Base-by-base conservation (phyloP, 495 filamentous ascomycete genomes). In the Cercophora scortea region DNA sequence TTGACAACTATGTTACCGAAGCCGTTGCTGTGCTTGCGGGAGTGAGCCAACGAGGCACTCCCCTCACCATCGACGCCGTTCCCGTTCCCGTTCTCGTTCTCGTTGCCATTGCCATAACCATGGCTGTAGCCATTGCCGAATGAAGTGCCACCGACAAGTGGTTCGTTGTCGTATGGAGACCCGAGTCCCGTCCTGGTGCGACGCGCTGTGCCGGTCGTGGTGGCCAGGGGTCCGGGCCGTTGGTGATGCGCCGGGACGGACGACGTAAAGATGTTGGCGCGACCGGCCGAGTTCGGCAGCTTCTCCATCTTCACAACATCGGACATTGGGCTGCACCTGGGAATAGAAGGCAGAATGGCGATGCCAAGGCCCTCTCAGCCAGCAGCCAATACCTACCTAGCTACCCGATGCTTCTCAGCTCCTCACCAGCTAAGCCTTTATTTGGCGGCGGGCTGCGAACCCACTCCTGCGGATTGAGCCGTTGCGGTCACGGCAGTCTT, bases 241-340 rank as follows among this genome's bases (percentile, higher is more conserved):
- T 25, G 25, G 25, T 25, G 5, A 25, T 2, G 25, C 2, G 25
- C 25, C 25, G 25, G 25, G 2, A 2, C 25, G 54, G 69, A 61
- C 16, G 70, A 67, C 13, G 66, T 62, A 57, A 69, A 75, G 40
- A 75, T 64, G 48, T 71, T 73, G 42, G 47, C 51, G 7, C 55
- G 41, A 18, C 46, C 59, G 15, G 55, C 59, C 50, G 68, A 69
- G 48, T 54, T 67, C 49, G 43, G 45, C 13, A 41, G 41, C 25
- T 47, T 55, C 44, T 56, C 53, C 48, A 47, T 45, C 38, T 46
- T 42, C 34, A 47, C 32, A 43, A 32, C 48, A 41, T 49, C 40
- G 42, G 19, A 25, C 42, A 55, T 50, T 47, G 39, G 42, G 12
- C 25, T 25, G 25, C 25, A 25, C 25, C 25, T 25, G 25, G 2